A percentile compares a stretch with the other conserved stretches of the same genome.
These are phyloP conservation scores for Codiaeum variegatum DNA, from an alignment of 441 rosid species.

Conservation along the genomic window DNA sequence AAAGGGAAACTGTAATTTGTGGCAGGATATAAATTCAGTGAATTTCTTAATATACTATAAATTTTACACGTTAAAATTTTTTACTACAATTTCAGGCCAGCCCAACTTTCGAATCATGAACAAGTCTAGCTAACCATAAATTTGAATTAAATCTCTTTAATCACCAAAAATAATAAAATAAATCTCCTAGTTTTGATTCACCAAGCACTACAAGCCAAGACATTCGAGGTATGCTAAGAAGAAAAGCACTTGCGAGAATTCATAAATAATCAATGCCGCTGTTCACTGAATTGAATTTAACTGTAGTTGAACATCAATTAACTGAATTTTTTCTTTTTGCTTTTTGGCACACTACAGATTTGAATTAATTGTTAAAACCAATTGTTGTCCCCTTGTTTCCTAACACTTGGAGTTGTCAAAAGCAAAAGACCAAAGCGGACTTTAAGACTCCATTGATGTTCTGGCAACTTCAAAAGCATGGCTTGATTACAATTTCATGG, in stretches of 20 bases:
- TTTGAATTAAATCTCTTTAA: background rate
- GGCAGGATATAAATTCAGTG: too few species aligned
- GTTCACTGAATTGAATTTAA: background rate
- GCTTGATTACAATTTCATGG: conserved; percentile 27
- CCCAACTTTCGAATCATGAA: too few species aligned
- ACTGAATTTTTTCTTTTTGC: background rate
- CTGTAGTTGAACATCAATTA: background rate
- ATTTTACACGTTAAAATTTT: too few species aligned
- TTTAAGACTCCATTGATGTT: background rate
- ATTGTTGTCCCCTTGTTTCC: background rate
- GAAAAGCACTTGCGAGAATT: background rate
- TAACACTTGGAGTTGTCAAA: background rate
- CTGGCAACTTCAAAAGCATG: background rate
- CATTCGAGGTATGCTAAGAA: too few species aligned
- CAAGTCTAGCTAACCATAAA: too few species aligned
- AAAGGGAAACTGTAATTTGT: too few species aligned
- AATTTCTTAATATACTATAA: too few species aligned
- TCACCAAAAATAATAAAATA: background rate
- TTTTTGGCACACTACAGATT: background rate
- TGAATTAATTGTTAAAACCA: background rate
- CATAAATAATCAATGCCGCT: background rate
- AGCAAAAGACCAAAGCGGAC: background rate
- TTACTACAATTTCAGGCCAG: too few species aligned
- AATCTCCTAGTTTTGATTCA: background rate
- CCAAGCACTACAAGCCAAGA: background rate